Base-by-base conservation (phyloP, 176 grass and related monocot genomes). In the Stipa capillata region DNA sequence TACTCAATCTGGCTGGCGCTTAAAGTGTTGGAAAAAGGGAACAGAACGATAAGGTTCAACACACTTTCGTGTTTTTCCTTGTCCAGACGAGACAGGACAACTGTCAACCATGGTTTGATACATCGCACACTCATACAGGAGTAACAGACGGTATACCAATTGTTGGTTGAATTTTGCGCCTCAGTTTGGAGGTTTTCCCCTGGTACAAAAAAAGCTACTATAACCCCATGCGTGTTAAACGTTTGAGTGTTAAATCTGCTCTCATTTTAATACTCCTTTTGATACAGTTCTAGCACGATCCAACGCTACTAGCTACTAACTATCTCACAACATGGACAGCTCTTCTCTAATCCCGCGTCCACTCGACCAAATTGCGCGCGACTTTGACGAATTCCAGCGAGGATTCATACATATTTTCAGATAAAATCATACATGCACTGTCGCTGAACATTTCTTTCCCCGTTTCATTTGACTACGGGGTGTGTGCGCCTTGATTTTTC, bases 311-410 rank as follows among this genome's bases (percentile, higher is more conserved):
- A 53, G 6, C n/a, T 10, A 18, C 5, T 7, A 29, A 58, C 5
- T 29, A 33, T 5, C 3, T 11, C 32, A 20, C 32, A 36, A 51
- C 3, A 55, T 16, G n/a, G 32, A 27, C 32, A 61, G 35, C 55
- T 80, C 16, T 8, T 62, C 25, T 10, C 8, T 3, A 9, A 57
- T 45, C 73, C 62, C 21, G 1, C 11, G 61, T 74, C 28, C 16
- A 48, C 3, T 39, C n/a, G 20, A 51, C 31, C 53, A 5, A 60
- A 54, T 53, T 11, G 39, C 7, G 5, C 10, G 45, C 33, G 63
- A 37, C 55, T 72, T 83, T 83, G 85, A 87, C 85, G 16, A 62
- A 7, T 73, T 81, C 52, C 23, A 24, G 45, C 31, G 18, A 4
- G 44, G 14, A 33, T 66, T 58, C n/a, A n/a, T 48, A 17, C 25